phyloP scores from a whole-genome alignment of 495 filamentous ascomycete genomes.

The Aspergillus carlsbadensis region DNA sequence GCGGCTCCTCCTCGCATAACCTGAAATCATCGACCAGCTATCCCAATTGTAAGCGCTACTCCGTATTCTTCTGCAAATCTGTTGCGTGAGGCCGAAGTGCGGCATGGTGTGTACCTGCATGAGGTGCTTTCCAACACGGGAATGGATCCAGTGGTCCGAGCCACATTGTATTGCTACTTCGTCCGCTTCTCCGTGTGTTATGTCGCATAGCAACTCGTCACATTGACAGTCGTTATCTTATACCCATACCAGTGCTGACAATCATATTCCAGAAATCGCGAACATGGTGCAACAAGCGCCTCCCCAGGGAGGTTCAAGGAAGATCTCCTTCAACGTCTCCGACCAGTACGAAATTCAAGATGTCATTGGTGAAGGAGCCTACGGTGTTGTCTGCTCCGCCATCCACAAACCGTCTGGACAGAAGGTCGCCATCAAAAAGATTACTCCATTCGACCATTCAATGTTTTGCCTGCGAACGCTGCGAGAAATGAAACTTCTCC shows the following conservation, averaged over 20 bases:
- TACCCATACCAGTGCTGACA: conserved; percentile 3
- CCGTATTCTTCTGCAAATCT: background rate
- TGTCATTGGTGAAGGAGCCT: conserved; percentile 98
- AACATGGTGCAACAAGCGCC: conserved; percentile 50
- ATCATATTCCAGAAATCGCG: conserved; percentile 10
- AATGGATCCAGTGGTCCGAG: background rate
- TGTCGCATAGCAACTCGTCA: background rate
- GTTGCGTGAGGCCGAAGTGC: conserved; percentile 1
- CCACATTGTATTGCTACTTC: background rate
- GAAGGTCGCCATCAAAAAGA: conserved; percentile 99
- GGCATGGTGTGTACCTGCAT: conserved; percentile 14
- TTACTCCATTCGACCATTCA: conserved; percentile 97
- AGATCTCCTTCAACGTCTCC: conserved; percentile 99
- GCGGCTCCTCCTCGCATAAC: background rate
- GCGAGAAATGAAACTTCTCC: conserved; percentile 98
- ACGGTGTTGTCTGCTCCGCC: conserved; percentile 98
- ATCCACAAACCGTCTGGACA: conserved; percentile 98
- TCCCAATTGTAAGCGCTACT: conserved; percentile 17
- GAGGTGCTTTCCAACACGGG: background rate
- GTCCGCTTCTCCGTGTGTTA: background rate
- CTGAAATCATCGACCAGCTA: background rate
- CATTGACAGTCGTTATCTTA: background rate
- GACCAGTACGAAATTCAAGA: conserved; percentile 99
- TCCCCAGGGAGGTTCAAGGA: conserved; percentile 66
- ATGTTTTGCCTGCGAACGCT: conserved; percentile 98